phyloP scores from a whole-genome alignment of 495 filamentous ascomycete genomes.

The Platismatia glauca region DNA sequence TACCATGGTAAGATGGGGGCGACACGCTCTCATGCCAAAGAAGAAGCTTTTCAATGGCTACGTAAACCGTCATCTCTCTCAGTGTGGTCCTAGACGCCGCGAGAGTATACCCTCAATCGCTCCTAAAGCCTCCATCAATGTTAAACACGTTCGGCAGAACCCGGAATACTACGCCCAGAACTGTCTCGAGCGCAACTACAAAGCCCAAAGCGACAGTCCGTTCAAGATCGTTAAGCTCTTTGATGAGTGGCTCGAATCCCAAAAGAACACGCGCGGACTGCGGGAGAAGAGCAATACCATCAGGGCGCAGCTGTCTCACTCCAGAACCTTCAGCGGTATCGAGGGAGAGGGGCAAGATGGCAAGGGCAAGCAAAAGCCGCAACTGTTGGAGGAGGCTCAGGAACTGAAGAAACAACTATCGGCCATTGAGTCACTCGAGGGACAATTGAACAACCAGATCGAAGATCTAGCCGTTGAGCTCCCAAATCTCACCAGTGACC shows the following conservation, averaged over 20 bases:
- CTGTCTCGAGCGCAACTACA: conserved; percentile 78
- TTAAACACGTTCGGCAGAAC: conserved; percentile 84
- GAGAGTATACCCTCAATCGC: conserved; percentile 43
- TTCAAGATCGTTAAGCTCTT: conserved; percentile 60
- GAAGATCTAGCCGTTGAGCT: conserved; percentile 64
- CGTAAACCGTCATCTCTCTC: neutral
- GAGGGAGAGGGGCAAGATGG: neutral
- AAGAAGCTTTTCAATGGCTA: neutral
- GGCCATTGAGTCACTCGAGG: conserved; percentile 51
- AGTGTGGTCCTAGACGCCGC: conserved; percentile 12
- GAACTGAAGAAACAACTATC: conserved; percentile 57
- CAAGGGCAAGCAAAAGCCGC: neutral
- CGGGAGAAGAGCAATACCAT: conserved; percentile 50
- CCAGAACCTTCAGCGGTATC: conserved; percentile 5
- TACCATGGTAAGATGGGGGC: conserved; percentile 5
- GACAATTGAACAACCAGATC: conserved; percentile 54
- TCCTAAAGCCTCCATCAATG: conserved; percentile 68
- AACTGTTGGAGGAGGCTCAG: conserved; percentile 49
- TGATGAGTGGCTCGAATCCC: conserved; percentile 52
- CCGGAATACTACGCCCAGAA: conserved; percentile 69
- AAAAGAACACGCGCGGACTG: conserved; percentile 44
- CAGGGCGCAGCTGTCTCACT: conserved; percentile 15
- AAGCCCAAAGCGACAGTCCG: conserved; percentile 54
- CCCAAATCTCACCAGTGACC: conserved; percentile 72
- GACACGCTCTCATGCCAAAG: neutral